phyloP scores from a whole-genome alignment of 169 alveolate genomes.

The Eimeria mitis region DNA sequence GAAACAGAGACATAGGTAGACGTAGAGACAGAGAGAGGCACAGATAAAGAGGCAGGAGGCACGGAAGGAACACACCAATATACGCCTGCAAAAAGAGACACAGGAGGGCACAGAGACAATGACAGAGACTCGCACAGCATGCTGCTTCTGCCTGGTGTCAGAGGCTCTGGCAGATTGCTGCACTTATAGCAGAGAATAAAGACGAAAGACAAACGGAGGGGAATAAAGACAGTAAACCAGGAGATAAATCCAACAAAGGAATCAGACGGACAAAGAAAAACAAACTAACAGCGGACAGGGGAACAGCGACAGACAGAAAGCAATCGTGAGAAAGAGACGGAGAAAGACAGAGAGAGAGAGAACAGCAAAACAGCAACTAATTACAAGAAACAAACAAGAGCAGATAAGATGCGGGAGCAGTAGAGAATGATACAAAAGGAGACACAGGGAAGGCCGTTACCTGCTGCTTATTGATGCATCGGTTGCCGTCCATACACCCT shows the following conservation, averaged over 20 bases:
- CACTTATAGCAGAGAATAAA: not conserved
- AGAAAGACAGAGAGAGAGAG: not conserved
- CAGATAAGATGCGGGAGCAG: not conserved
- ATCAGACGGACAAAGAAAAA: not conserved
- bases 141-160: not conserved
- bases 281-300: not conserved
- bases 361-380: not conserved
- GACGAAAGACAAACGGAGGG: not conserved
- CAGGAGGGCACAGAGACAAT: not conserved
- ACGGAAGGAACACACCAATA: not conserved
- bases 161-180: not conserved
- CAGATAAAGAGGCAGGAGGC: not conserved
- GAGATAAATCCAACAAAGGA: too few relatives aligned
- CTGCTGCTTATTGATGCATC: slow-evolving; percentile 62
- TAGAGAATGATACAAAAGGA: not conserved
- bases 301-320: not conserved
- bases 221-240: not conserved
- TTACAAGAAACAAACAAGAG: not conserved
- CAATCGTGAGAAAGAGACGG: not conserved
- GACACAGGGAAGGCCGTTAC: not conserved
- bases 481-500: slow-evolving; percentile 59
- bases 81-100: not conserved
- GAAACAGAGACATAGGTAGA: not conserved
- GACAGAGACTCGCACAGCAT: not conserved
- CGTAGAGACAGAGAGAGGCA: not conserved